Conservation (phyloP, 2,329 filamentous ascomycete genomes). For the Cladosporium sp. region DNA sequence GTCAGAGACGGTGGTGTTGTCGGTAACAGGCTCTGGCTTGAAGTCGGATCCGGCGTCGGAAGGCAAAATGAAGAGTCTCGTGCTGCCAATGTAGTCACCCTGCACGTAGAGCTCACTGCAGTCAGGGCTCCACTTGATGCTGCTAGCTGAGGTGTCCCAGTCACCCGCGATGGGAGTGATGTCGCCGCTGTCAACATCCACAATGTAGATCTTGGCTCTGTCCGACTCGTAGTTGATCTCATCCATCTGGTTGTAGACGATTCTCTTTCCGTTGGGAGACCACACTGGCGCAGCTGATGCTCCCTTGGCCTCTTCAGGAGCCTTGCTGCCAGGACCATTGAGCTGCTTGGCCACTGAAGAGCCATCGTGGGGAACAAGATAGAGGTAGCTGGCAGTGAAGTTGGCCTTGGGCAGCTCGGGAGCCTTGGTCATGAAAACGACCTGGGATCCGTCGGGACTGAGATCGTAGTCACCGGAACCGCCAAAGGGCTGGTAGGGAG, state of each 20-base stretch:
- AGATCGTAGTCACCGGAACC: slow-evolving; percentile 22
- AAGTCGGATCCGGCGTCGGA: slow-evolving; percentile 21
- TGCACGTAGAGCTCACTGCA: slow-evolving; percentile 19
- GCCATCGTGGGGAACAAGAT: slow-evolving; percentile 25
- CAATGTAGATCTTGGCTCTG: slow-evolving; percentile 22
- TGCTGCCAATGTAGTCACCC: slow-evolving; percentile 21
- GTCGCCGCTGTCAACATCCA: slow-evolving; percentile 19
- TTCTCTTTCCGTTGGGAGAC: slow-evolving; percentile 21
- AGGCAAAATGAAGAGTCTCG: slow-evolving; percentile 22
- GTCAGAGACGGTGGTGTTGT: slow-evolving; percentile 21
- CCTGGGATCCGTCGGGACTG: slow-evolving; percentile 22
- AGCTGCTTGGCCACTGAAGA: slow-evolving; percentile 20
- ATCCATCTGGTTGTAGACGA: slow-evolving; percentile 24
- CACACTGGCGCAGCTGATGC: slow-evolving; percentile 19
- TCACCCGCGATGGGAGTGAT: slow-evolving; percentile 20
- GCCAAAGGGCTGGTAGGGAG: slow-evolving; percentile 21
- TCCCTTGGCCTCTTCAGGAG: slow-evolving; percentile 20
- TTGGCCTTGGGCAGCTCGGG: slow-evolving; percentile 24
- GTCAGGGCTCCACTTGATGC: slow-evolving; percentile 19
- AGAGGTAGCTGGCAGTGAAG: slow-evolving; percentile 23
- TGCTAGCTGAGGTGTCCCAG: slow-evolving; percentile 19
- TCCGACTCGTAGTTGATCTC: slow-evolving; percentile 23
- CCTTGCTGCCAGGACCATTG: slow-evolving; percentile 24
- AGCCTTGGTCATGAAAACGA: slow-evolving; percentile 24
- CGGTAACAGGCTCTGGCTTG: slow-evolving; percentile 21